These are phyloP conservation scores for Dictyostelium citrinum DNA, from an alignment of 78 protist species.

Conservation along the genomic window DNA sequence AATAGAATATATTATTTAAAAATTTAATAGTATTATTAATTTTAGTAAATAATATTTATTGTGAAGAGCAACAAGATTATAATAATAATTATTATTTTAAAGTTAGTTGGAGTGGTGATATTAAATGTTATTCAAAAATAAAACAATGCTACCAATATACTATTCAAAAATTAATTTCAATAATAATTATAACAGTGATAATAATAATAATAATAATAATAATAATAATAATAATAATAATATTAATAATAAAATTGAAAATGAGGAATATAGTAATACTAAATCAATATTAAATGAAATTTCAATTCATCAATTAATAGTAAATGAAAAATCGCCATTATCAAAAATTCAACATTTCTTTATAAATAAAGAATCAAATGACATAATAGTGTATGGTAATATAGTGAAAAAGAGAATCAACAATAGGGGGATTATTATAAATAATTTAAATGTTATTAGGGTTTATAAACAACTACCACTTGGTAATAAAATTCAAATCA, in stretches of 20 bases:
- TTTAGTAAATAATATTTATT: not conserved
- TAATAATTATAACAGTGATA: no score
- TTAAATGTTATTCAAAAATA: not conserved
- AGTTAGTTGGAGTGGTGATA: not conserved
- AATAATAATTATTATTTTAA: not conserved
- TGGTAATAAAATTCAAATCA: not conserved
- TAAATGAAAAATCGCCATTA: not conserved
- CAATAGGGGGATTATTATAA: not conserved
- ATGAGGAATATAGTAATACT: no score
- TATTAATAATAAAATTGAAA: no score
- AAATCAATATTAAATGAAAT: not conserved
- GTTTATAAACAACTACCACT: not conserved
- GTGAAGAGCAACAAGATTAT: not conserved
- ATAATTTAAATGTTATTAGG: not conserved
- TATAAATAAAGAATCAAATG: not conserved
- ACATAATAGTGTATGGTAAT: not conserved
- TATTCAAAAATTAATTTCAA: not conserved
- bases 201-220: no score
- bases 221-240: no score
- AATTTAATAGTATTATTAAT: not conserved
- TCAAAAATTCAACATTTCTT: not conserved
- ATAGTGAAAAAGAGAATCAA: not conserved
- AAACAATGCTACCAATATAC: not conserved
- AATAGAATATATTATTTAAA: not conserved
- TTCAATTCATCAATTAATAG: not conserved